phyloP scores from a whole-genome alignment of 495 filamentous ascomycete species.

The Penicillium pulvis region DNA sequence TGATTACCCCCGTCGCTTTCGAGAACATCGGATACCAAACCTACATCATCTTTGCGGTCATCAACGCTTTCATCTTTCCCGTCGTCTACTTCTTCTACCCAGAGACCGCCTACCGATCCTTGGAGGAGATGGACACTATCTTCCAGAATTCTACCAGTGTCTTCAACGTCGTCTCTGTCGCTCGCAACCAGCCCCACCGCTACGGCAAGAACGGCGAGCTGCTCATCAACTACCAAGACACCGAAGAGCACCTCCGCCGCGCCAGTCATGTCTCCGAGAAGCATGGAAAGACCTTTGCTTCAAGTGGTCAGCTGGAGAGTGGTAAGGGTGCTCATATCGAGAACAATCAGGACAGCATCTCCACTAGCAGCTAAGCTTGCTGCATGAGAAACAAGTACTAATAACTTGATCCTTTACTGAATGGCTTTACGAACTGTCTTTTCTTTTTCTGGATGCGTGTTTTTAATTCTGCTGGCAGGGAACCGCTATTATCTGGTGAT shows the following conservation, averaged over 20 bases:
- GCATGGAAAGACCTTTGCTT: constrained; percentile 16
- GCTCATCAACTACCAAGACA: constrained; percentile 59
- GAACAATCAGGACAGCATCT: constrained; percentile 16
- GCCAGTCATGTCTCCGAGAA: constrained; percentile 33
- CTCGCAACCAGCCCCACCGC: constrained; percentile 58
- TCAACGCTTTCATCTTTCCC: constrained; percentile 72
- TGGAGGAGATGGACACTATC: constrained; percentile 75
- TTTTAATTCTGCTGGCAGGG: constrained; percentile 14
- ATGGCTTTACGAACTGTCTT: constrained; percentile 5
- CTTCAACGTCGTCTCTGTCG: constrained; percentile 61
- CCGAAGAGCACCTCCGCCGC: constrained; percentile 45
- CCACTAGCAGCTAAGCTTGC: constrained; percentile 1
- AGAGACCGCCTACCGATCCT: constrained; percentile 70
- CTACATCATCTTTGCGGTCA: constrained; percentile 79
- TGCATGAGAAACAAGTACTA: neutral
- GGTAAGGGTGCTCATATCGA: constrained; percentile 30
- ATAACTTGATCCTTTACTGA: neutral
- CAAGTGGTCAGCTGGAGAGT: constrained; percentile 25
- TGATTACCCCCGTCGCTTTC: constrained; percentile 73
- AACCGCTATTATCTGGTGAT: neutral
- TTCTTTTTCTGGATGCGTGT: neutral
- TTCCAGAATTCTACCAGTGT: constrained; percentile 58
- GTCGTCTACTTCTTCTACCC: constrained; percentile 76
- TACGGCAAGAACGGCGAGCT: constrained; percentile 71
- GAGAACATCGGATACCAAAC: constrained; percentile 67